Evolutionary conservation across 2,329 filamentous ascomycete genomes (phyloP), one percentile per base, ranked within the genome.

Genomic region (Fusarium sp.): DNA sequence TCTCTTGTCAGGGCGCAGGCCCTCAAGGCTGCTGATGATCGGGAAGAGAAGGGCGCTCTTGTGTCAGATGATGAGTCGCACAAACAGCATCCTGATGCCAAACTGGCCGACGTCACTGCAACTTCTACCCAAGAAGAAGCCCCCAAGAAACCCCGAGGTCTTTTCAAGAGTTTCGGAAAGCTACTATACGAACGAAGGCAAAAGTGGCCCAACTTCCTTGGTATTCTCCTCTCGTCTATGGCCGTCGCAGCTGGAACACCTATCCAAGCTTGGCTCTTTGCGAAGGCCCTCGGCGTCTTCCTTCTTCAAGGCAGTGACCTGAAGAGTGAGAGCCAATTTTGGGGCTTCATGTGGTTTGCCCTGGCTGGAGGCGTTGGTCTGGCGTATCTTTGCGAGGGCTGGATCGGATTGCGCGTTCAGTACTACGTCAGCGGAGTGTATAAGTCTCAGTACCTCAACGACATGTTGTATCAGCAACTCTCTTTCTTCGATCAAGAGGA

Each of bases 341-440:
- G 78, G 79, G 77, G 75, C 1, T 52, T 79, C 14, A 79, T 80
- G 76, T 81, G 79, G 72, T 29, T 79, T 6, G 78, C 76, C 7
- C 73, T 81, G 0, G 79, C 79, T 0, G 72, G 66, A 2, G 77
- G 74, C 4, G 74, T 79, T 18, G 78, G 78, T 0, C 41, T 81
- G 14, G 68, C 75, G 1, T 81, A 79, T 54, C 67, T 80, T 5
- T 62, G 59, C 4, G 64, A 74, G 10, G 76, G 75, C 8, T 80
- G 75, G 75, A 52, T 70, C 4, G 59, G 63, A 7, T 5, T 71
- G 9, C 66, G 46, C 2, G 62, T 66, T 0, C 72, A 76, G 9
- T 64, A 70, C 6, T 47, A 35, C 3, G 60, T 76, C 60, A 71
- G 77, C 20, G 72, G 73, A 12, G 49, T 69, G 5, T 77, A 79